Conservation (phyloP, 1,139 yeast genomes). For the Eremothecium gossypii region DNA sequence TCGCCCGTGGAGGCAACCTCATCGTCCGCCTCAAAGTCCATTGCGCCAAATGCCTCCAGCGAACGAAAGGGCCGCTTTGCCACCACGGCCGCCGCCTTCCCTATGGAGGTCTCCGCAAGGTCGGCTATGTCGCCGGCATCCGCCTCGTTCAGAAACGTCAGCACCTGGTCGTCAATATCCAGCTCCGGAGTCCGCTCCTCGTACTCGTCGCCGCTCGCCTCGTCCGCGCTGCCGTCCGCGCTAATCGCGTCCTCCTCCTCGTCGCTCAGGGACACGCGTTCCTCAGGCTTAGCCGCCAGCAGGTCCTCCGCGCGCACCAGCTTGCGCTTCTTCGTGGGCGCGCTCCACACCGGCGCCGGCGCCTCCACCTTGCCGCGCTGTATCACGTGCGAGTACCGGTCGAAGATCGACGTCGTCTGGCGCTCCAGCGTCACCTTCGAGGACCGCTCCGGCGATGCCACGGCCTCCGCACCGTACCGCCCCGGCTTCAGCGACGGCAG, state of each 20-base stretch:
- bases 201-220: conserved; percentile 33
- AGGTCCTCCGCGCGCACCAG: conserved; percentile 24
- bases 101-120: conserved; percentile 61
- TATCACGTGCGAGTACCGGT: conserved; percentile 28
- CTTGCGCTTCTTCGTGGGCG: conserved; percentile 21
- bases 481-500: conserved; percentile 4
- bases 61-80: conserved; percentile 63
- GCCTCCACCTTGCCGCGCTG: conserved; percentile 11
- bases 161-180: conserved; percentile 57
- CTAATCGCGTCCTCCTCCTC: conserved; percentile 28
- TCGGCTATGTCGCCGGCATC: conserved; percentile 70
- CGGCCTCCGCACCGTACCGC: not conserved
- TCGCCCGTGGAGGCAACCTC: conserved; percentile 22
- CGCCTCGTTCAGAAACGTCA: conserved; percentile 73
- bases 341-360: conserved; percentile 4
- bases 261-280: conserved; percentile 16
- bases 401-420: conserved; percentile 44
- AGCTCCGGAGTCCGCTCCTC: conserved; percentile 33
- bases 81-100: conserved; percentile 54
- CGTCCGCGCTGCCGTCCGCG: conserved; percentile 38
- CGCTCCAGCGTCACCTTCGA: conserved; percentile 52
- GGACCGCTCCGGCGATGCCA: conserved; percentile 24
- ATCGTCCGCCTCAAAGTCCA: conserved; percentile 33
- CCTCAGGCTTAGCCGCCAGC: conserved; percentile 9
- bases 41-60: conserved; percentile 38